Evolutionary conservation across 2,329 filamentous ascomycete species (phyloP).

Genomic region (Cladosporium sphaerospermum): DNA sequence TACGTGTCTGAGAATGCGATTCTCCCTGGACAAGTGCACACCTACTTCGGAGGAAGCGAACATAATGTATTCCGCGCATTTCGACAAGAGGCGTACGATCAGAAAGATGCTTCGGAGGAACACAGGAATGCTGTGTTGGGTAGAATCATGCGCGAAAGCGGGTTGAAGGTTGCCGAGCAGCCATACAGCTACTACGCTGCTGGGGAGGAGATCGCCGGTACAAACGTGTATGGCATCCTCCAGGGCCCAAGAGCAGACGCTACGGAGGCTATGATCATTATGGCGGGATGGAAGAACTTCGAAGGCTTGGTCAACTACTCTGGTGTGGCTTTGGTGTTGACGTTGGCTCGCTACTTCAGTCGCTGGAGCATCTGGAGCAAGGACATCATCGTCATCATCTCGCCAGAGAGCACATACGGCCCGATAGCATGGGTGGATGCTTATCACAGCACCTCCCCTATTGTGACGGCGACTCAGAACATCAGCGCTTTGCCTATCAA

Average conservation of each 20-base stretch:
- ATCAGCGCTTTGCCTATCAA: conserved; percentile 79
- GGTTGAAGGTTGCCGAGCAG: conserved; percentile 82
- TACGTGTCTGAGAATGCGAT: conserved; percentile 98
- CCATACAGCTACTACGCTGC: conserved; percentile 79
- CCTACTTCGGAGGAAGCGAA: conserved; percentile 94
- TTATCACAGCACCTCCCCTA: conserved; percentile 84
- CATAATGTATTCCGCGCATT: conserved; percentile 92
- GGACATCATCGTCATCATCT: conserved; percentile 88
- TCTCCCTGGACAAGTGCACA: conserved; percentile 91
- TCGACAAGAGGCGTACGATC: conserved; percentile 68
- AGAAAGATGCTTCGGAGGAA: conserved; percentile 42
- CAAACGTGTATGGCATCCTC: conserved; percentile 90
- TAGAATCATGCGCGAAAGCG: conserved; percentile 67
- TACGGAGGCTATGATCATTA: conserved; percentile 90
- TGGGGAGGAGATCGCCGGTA: conserved; percentile 65
- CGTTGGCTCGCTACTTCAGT: conserved; percentile 90
- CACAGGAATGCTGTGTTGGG: conserved; percentile 52
- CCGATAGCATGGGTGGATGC: conserved; percentile 97
- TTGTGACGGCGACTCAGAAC: conserved; percentile 40
- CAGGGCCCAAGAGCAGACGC: conserved; percentile 92
- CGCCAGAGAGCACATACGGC: conserved; percentile 81
- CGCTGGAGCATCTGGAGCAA: conserved; percentile 98
- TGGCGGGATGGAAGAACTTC: conserved; percentile 82
- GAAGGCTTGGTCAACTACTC: conserved; percentile 74
- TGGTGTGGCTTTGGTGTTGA: conserved; percentile 78